Evolutionary conservation across 2,329 filamentous ascomycete species (phyloP), one percentile per base, ranked within the genome.

Genomic region (Spiromastix sp.): DNA sequence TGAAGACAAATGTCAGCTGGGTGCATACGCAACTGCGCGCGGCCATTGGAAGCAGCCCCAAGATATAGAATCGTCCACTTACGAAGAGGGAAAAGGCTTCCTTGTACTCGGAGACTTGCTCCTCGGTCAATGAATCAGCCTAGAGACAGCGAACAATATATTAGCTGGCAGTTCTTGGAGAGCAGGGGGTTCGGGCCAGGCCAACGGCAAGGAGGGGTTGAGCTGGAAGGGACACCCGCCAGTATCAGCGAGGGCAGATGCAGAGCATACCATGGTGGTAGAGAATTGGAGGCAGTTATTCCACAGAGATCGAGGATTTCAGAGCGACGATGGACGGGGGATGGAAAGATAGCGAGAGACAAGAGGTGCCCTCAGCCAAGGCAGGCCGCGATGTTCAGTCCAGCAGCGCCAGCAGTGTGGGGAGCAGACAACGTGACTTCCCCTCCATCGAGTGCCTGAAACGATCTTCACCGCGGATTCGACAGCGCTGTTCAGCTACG

Each of bases 51-150:
- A 17, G 10, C 42, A 38, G 24, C 28, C 32, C 20, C 7, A 13
- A 17, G 20, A 18, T 24, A n/a, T 34, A 15, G 21, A 28, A 19
- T 27, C 24, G 19, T 27, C 21, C 37, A 79, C 91, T 81, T 81
- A 98, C 91, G 68, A 98, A 98, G 50, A 98, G 85, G 64, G 91
- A 98, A 72, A 98, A 98, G 37, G 91, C 91, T 73, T 98, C 91
- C 83, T 96, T 98, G 76, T 96, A 98, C 73, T 98, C 91, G 63
- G 91, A 96, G 64, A 98, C 91, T 77, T 98, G 91, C 72, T 98
- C 91, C 76, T 98, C 91, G 55, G 91, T 96, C 60, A 98, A 81
- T 66, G 89, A 89, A 65, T 98, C 91, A 64, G 89, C 89, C 89
- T 96, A 63, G 39, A 47, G 9, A 21, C 21, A 11, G 21, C 20